Base-by-base conservation (phyloP, 495 filamentous ascomycete genomes). In the Corynascus novoguineensis region DNA sequence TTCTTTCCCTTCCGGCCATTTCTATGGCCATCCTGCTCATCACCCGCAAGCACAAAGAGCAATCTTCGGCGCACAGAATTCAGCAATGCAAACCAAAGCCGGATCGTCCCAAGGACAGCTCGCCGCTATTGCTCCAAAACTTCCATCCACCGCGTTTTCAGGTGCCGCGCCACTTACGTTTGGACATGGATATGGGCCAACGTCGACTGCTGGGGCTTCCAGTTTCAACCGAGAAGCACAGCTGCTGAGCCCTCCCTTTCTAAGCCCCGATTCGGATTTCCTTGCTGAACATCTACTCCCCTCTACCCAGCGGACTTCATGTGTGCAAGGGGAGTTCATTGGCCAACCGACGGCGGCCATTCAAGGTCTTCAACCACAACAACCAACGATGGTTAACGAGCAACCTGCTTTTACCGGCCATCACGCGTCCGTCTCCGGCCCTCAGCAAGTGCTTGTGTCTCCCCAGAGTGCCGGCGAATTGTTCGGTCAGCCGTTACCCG, bases 1-100 rank as follows among this genome's bases (percentile, higher is more conserved):
- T 4, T 73, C 83, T n/a, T 78, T 76, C 74, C 25, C 61, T 12
- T 52, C 60, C 25, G 60, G 64, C 24, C 34, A 55, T 25, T 47
- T 65, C 34, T 70, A 50, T 35, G 65, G 63, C 1, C 64, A 67
- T 28, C 53, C 64, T 3, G 56, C 63, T 14, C 70, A 64, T 34
- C 62, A 64, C 24, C 67, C 59, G 0, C 63, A 63, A 11, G 34
- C 57, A n/a, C 63, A 61, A 15, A 57, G 66, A 21, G 57, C 60
- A 7, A 37, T 59, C 19, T 9, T 63, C 24, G 53, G 50, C 29
- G 57, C 62, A n/a, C 68, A 65, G 42, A 48, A 64, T 29, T 42
- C 68, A 2, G 59, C 55, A 19, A 34, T 59, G 0, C 67, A 71
- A 22, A 46, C 57, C 15, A 61, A 63, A 40, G 15, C 61, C 1